These are phyloP conservation scores for Lasiodiplodia citricola DNA, from an alignment of 2,329 filamentous ascomycete species.

Conservation along the genomic window DNA sequence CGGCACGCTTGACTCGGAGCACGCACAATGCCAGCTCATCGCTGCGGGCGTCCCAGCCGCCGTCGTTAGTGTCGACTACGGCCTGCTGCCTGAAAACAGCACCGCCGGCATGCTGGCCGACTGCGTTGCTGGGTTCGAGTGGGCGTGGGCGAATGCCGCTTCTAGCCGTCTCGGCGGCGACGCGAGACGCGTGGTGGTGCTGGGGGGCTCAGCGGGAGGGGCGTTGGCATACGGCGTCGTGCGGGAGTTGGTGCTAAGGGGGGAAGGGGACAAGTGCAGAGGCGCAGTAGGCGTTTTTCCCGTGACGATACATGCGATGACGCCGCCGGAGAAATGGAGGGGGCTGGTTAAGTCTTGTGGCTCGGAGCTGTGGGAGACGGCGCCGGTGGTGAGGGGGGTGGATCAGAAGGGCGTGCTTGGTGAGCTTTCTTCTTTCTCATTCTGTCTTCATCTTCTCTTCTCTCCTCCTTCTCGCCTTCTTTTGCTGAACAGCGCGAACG, in stretches of 20 bases:
- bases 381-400: conserved; percentile 4
- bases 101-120: conserved; percentile 40
- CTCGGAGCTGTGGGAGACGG: conserved; percentile 20
- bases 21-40: conserved; percentile 41
- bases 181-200: not conserved
- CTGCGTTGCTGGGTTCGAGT: conserved; percentile 26
- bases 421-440: not conserved
- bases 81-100: conserved; percentile 30
- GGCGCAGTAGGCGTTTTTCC: conserved; percentile 28
- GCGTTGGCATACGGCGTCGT: conserved; percentile 26
- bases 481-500: not conserved
- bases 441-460: no score
- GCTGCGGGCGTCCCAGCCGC: conserved; percentile 38
- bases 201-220: conserved; percentile 31
- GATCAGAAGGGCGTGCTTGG: not conserved
- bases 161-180: not conserved
- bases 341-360: conserved; percentile 23
- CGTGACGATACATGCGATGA: conserved; percentile 27
- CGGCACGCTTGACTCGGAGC: conserved; percentile 44
- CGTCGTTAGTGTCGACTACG: conserved; percentile 44
- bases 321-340: conserved; percentile 27
- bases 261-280: not conserved
- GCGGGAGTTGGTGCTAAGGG: not conserved
- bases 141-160: conserved; percentile 6
- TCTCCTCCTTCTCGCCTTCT: not conserved